A percentile compares a stretch with the other conserved stretches of the same genome.
phyloP scores from a whole-genome alignment of 345 rosid genomes.

The Eucalyptus curtisii region DNA sequence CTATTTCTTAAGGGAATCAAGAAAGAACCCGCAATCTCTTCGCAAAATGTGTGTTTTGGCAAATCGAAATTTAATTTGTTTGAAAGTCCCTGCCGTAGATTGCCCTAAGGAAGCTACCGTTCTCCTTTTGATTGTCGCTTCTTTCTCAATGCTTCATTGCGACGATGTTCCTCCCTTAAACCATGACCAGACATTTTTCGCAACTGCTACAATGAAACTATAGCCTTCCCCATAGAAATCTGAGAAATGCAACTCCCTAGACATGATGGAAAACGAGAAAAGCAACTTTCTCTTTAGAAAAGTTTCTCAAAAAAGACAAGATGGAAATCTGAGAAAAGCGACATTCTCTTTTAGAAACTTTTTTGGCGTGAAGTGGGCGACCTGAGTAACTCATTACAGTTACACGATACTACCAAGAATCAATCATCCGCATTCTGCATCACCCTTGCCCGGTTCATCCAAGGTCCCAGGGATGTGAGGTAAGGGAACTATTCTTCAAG shows the following conservation, averaged over 20 bases:
- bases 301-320: background rate
- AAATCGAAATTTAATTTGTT: background rate
- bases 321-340: background rate
- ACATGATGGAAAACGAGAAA: background rate
- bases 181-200: background rate
- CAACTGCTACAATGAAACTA: background rate
- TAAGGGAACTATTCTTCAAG: background rate
- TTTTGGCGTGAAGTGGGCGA: background rate
- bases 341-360: background rate
- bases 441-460: background rate
- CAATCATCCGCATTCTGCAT: background rate
- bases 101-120: background rate
- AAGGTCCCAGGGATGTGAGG: background rate
- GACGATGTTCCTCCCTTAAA: background rate
- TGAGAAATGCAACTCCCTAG: background rate
- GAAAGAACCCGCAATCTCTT: background rate
- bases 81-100: background rate
- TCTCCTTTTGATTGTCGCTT: background rate
- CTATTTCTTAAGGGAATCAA: background rate
- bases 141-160: rapidly evolving
- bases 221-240: background rate
- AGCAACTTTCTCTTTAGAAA: background rate
- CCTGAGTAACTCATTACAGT: background rate
- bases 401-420: background rate
- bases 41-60: background rate